Conservation (phyloP, 371 early-diverging fungal genomes). For the Mortierella sp. region DNA sequence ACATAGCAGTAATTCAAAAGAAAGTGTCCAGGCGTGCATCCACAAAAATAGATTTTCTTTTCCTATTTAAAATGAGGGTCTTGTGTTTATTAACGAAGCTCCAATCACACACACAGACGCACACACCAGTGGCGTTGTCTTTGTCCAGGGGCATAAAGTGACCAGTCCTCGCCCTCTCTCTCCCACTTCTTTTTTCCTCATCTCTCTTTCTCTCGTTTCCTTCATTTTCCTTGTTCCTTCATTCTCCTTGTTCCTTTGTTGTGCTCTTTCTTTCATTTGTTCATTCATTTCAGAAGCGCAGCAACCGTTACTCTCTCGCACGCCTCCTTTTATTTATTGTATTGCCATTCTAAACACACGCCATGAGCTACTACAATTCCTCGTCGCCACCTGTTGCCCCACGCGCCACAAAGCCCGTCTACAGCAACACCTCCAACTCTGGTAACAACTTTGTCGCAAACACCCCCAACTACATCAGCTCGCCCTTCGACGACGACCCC, state of each 20-base stretch:
- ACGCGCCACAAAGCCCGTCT: constrained; percentile 23
- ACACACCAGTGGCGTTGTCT: too few species aligned
- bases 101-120: too few species aligned
- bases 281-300: neutral
- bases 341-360: neutral
- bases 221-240: constrained; percentile 1
- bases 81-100: too few species aligned
- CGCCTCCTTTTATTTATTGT: neutral
- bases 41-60: too few species aligned
- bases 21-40: too few species aligned
- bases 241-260: neutral
- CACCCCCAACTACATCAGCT: constrained; percentile 36
- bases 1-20: too few species aligned
- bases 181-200: too few species aligned
- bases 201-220: neutral
- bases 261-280: neutral
- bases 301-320: neutral
- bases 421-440: constrained; percentile 9
- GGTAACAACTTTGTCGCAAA: constrained; percentile 14
- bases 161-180: too few species aligned
- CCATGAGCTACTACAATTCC: constrained; percentile 15
- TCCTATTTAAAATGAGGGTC: too few species aligned
- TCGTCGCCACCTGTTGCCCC: constrained; percentile 11
- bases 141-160: too few species aligned
- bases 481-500: constrained; percentile 52